A percentile compares a stretch with the other conserved stretches of the same genome.
Evolutionary conservation across 192 early-diverging fungal genomes (phyloP).

Genomic region (Coemansia umbellata): DNA sequence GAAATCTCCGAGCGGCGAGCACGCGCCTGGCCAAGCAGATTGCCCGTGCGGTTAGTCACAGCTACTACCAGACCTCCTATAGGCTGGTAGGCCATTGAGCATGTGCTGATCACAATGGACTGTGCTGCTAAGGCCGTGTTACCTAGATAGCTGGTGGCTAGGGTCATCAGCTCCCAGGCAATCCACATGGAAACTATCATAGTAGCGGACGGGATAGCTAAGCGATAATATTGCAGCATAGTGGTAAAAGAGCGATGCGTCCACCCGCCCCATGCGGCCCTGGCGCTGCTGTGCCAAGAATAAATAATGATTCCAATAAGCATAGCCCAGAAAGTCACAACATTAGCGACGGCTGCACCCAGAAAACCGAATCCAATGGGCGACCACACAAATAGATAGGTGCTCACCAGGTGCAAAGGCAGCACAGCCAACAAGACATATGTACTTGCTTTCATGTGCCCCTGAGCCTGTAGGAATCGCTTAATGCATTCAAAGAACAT

Average conservation of each 20-base stretch:
- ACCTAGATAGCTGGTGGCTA: constrained; percentile 73
- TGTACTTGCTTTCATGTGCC: constrained; percentile 75
- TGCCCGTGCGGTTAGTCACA: constrained; percentile 71
- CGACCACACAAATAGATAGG: constrained; percentile 46
- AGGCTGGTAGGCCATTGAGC: constrained; percentile 66
- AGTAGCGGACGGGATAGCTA: constrained; percentile 76
- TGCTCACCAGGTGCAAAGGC: constrained; percentile 29
- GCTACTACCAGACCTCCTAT: constrained; percentile 66
- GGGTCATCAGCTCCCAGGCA: constrained; percentile 67
- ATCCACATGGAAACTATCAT: constrained; percentile 85
- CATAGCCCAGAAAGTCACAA: constrained; percentile 58
- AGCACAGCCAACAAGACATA: constrained; percentile 16
- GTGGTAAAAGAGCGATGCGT: constrained; percentile 34
- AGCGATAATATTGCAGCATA: constrained; percentile 50
- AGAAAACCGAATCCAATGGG: constrained; percentile 54
- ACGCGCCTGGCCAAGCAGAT: constrained; percentile 54
- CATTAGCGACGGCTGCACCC: constrained; percentile 67
- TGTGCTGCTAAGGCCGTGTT: constrained; percentile 73
- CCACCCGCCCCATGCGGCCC: constrained; percentile 79
- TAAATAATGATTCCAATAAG: constrained; percentile 55
- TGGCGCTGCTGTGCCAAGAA: constrained; percentile 32
- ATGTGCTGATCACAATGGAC: constrained; percentile 65
- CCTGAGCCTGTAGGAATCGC: constrained; percentile 82
- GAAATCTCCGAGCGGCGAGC: constrained; percentile 54
- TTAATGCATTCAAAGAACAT: constrained; percentile 80